These are phyloP conservation scores for Bipolaris cookei DNA, from an alignment of 2,329 filamentous ascomycete genomes.

Conservation along the genomic window DNA sequence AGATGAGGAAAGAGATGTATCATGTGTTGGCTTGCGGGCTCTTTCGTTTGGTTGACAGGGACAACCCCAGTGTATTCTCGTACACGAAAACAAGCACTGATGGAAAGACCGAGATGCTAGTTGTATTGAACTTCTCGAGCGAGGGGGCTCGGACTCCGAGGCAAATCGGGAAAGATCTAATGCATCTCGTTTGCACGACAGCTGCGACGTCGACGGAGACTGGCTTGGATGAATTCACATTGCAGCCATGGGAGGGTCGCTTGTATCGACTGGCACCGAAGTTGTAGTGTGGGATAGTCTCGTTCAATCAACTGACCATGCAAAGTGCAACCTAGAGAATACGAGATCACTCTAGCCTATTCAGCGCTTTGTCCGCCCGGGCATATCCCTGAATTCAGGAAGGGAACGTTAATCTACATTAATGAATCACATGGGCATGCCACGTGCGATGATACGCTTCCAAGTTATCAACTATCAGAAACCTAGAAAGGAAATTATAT, in stretches of 20 bases:
- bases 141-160: constrained; percentile 3
- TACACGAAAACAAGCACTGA: constrained; percentile 45
- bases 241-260: constrained; percentile 3
- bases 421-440: no score
- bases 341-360: no score
- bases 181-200: not conserved
- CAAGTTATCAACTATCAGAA: no score
- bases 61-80: constrained; percentile 62
- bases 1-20: constrained; percentile 56
- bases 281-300: not conserved
- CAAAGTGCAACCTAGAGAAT: not conserved
- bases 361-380: no score
- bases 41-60: constrained; percentile 62
- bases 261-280: not conserved
- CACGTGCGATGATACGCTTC: no score
- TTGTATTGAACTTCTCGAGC: constrained; percentile 51
- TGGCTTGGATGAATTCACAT: not conserved
- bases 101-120: constrained; percentile 35
- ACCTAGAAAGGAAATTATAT: no score
- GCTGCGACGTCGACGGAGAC: not conserved
- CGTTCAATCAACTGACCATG: not conserved
- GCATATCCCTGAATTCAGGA: no score
- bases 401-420: no score
- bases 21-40: constrained; percentile 71
- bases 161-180: not conserved